Evolutionary conservation across 2,329 filamentous ascomycete genomes (phyloP).

Genomic region (Talaromyces pinophilus): DNA sequence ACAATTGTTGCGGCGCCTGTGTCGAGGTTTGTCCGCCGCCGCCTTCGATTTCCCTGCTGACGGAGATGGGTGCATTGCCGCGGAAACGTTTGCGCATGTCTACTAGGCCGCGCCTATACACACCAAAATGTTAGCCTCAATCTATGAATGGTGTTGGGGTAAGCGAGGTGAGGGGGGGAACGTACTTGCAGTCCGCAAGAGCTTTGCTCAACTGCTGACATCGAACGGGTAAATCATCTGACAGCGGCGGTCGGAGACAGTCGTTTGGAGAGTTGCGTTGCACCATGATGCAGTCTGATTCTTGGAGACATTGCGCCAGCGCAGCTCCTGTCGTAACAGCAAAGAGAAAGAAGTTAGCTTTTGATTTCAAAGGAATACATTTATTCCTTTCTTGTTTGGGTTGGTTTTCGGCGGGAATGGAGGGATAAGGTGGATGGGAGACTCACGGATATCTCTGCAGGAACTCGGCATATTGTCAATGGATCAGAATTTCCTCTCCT

Average conservation of each 20-base stretch:
- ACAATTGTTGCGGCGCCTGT: constrained; percentile 71
- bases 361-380: constrained; percentile 24
- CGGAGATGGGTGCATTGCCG: constrained; percentile 82
- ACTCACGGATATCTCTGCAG: constrained; percentile 92
- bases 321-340: constrained; percentile 68
- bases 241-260: constrained; percentile 80
- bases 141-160: neutral
- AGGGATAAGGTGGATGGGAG: neutral
- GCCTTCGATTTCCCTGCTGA: constrained; percentile 64
- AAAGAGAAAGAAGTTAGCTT: constrained; percentile 22
- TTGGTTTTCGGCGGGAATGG: too few relatives aligned
- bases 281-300: constrained; percentile 95
- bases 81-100: constrained; percentile 99
- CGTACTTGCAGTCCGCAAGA: constrained; percentile 83
- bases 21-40: constrained; percentile 51
- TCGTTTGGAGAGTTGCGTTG: constrained; percentile 83
- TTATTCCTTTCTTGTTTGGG: neutral
- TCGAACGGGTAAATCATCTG: constrained; percentile 76
- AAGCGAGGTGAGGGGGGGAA: constrained; percentile 20
- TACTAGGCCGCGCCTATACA: constrained; percentile 72
- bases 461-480: constrained; percentile 77
- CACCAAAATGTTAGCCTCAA: neutral
- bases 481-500: neutral
- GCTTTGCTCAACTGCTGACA: constrained; percentile 93
- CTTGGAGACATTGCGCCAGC: constrained; percentile 89